These are phyloP conservation scores for Atkinsonella hypoxylon DNA, from an alignment of 2,329 filamentous ascomycete species.

Conservation along the genomic window DNA sequence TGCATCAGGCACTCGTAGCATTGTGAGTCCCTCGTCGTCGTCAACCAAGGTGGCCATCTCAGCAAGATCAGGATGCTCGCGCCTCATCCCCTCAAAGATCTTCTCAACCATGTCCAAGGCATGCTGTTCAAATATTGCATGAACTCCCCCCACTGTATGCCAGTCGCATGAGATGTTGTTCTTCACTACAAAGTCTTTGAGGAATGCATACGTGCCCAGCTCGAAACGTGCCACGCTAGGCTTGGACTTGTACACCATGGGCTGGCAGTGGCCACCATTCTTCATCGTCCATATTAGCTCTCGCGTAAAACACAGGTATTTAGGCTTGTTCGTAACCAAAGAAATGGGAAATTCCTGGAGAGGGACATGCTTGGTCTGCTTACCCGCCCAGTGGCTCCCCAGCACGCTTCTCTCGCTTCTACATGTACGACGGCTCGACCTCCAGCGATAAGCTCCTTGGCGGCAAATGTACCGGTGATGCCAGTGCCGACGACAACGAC, in stretches of 20 bases:
- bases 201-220: constrained; percentile 51
- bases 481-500: constrained; percentile 64
- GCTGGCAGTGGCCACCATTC: constrained; percentile 67
- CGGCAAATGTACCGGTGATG: constrained; percentile 63
- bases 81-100: constrained; percentile 37
- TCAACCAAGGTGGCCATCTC: constrained; percentile 31
- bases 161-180: constrained; percentile 60
- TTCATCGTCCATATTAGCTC: constrained; percentile 15
- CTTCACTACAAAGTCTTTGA: constrained; percentile 43
- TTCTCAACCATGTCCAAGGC: constrained; percentile 40
- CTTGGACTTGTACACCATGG: constrained; percentile 49
- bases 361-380: constrained; percentile 20
- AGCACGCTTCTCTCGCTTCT: constrained; percentile 70
- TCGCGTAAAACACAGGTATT: no score
- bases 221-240: constrained; percentile 59
- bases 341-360: neutral
- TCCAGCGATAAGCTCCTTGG: constrained; percentile 44
- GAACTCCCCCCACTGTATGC: constrained; percentile 48
- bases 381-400: constrained; percentile 71
- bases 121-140: constrained; percentile 45
- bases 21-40: constrained; percentile 28
- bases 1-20: constrained; percentile 43
- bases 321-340: no score
- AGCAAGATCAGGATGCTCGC: constrained; percentile 43
- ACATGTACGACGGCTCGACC: constrained; percentile 54